Evolutionary conservation across 192 early-diverging fungal species (phyloP).

Genomic region (Neocallimastix lanati): DNA sequence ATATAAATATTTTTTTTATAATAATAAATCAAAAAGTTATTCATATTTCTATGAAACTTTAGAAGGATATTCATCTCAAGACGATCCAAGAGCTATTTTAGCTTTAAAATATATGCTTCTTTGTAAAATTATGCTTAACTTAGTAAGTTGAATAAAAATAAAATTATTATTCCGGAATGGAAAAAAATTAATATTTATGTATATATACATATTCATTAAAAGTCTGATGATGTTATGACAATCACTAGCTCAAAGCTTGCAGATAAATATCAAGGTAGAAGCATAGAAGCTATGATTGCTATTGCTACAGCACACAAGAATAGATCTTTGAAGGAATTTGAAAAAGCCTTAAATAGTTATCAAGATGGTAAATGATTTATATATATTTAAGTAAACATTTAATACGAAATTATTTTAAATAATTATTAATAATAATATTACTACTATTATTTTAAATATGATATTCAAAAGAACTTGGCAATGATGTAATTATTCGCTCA

Average conservation of each 20-base stretch:
- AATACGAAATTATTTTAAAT: no score
- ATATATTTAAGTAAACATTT: no score
- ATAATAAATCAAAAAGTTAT: no score
- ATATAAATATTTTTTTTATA: no score
- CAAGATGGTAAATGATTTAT: conserved; percentile 38
- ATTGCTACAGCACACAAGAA: conserved; percentile 21
- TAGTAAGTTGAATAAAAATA: conserved; percentile 25
- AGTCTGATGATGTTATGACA: conserved; percentile 83
- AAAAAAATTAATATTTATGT: no score
- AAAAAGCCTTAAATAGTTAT: conserved; percentile 69
- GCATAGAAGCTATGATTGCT: conserved; percentile 53
- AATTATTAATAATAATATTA: no score
- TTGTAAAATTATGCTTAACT: conserved; percentile 97
- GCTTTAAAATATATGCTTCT: conserved; percentile 96
- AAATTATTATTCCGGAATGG: neutral
- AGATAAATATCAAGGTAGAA: conserved; percentile 62
- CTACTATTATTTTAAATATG: neutral
- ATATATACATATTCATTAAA: no score
- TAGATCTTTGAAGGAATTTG: conserved; percentile 87
- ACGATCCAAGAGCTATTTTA: conserved; percentile 67
- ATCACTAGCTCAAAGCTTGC: conserved; percentile 88
- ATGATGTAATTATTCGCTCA: conserved; percentile 84
- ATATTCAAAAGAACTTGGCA: conserved; percentile 43
- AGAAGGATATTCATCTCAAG: conserved; percentile 79
- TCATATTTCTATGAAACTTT: conserved; percentile 99